Evolutionary conservation across 495 filamentous ascomycete genomes (phyloP).

Genomic region (Xylaria palmicola): DNA sequence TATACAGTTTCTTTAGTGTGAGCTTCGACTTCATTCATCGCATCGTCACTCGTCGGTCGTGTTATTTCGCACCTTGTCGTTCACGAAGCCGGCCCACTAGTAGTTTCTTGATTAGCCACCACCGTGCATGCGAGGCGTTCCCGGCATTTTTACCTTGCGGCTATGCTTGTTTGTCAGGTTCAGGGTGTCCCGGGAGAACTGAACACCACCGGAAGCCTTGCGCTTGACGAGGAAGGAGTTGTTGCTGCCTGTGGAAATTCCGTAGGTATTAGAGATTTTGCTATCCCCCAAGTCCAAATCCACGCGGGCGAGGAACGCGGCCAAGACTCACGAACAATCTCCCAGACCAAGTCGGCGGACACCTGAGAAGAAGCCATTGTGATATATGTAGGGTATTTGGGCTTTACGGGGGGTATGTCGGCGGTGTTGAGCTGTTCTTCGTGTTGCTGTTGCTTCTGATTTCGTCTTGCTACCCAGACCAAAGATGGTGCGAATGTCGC

Average conservation of each 20-base stretch:
- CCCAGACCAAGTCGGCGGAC: conserved; percentile 88
- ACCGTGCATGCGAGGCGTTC: not conserved
- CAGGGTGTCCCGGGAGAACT: conserved; percentile 90
- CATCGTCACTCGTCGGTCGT: conserved; percentile 1
- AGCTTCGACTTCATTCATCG: conserved; percentile 20
- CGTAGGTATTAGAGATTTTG: conserved; percentile 5
- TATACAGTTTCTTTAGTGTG: conserved; percentile 38
- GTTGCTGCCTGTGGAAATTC: conserved; percentile 59
- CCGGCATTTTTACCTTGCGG: conserved; percentile 68
- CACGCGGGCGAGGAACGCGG: not conserved
- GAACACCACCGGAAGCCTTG: conserved; percentile 67
- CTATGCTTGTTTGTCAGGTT: conserved; percentile 88
- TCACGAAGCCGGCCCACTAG: conserved; percentile 85
- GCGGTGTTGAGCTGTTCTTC: conserved; percentile 24
- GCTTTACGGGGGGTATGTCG: conserved; percentile 28
- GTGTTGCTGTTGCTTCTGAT: conserved; percentile 33
- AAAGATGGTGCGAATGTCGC: conserved; percentile 44
- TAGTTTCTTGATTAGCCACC: conserved; percentile 32
- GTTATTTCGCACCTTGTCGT: conserved; percentile 73
- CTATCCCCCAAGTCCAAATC: not conserved
- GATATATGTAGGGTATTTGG: conserved; percentile 32
- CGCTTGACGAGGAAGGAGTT: conserved; percentile 90
- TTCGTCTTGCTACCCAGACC: conserved; percentile 25
- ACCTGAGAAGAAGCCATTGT: conserved; percentile 57
- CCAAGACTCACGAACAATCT: conserved; percentile 72